Base-by-base conservation (phyloP, 2,329 filamentous ascomycete species). In the Cladosporium sp. region DNA sequence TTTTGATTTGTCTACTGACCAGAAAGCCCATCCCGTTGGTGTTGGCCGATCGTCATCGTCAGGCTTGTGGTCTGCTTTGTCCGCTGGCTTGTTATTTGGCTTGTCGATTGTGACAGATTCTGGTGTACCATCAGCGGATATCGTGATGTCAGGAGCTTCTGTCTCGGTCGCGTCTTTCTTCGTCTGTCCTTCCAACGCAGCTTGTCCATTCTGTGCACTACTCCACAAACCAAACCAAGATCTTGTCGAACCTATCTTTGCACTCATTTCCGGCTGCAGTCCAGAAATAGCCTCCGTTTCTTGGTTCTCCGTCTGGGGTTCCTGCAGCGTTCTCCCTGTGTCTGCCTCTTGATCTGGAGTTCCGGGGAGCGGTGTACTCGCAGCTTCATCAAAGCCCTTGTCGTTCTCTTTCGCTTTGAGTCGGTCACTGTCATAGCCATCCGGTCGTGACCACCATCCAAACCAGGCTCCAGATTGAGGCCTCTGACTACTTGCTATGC, bases 21-120 rank as follows among this genome's bases (percentile, higher is more conserved):
- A 92, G 57, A 92, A 91, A 0, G 84, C 86, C 87, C 87, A 92
- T 0, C 84, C 86, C 0, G 86, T 85, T 65, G 55, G 70, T 59
- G 57, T 76, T 60, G 67, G 60, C 41, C 45, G 55, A 25, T 65
- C 60, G 19, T 62, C 55, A 19, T 51, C 46, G 27, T 51, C 36
- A 16, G 55, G 33, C 12, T 43, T 36, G 11, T 36, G 30, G 19
- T 38, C 29, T 19, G 43, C 35, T 40, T 51, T 47, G 13, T 22
- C 41, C 12, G 38, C 36, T 12, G 13, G 30, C 13, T 49, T 25
- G 13, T 15, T 22, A 3, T 39, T 16, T 13, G 25, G 36, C 11
- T 40, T 49, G n/a, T 49, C 16, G 32, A 35, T 38, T 19, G 19
- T 19, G 15, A 25, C 12, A 4, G 47, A 38, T 32, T 50, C 39